Conservation (phyloP, 768 basidiomycete genomes). For the Tricholoma sp. region DNA sequence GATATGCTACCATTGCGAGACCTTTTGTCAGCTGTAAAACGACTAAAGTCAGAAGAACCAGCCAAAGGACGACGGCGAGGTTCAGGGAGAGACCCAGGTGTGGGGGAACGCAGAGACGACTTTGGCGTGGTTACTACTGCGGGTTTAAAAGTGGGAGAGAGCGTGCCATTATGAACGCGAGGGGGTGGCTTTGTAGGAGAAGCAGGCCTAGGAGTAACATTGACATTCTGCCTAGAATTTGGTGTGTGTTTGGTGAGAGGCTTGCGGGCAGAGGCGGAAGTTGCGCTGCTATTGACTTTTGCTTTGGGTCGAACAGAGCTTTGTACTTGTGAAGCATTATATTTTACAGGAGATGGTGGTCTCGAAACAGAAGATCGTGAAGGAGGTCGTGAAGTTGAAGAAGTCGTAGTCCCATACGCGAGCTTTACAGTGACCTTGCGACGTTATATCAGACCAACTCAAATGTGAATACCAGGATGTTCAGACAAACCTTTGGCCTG, state of each 20-base stretch:
- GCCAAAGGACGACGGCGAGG: conserved; percentile 23
- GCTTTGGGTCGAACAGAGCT: conserved; percentile 42
- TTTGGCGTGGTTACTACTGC: conserved; percentile 18
- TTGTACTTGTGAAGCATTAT: conserved; percentile 13
- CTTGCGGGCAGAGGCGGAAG: conserved; percentile 1
- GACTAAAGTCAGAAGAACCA: conserved; percentile 17
- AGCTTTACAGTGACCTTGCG: conserved; percentile 51
- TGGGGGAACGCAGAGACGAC: conserved; percentile 24
- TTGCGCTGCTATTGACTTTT: conserved; percentile 55
- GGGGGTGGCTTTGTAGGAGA: conserved; percentile 40
- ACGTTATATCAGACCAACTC: neutral
- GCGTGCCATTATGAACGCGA: conserved; percentile 29
- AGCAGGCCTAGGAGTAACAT: conserved; percentile 30
- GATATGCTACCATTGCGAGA: conserved; percentile 26
- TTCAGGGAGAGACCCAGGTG: conserved; percentile 25
- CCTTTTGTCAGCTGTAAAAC: conserved; percentile 12
- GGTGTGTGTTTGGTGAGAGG: conserved; percentile 6
- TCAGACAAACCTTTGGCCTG: conserved; percentile 41
- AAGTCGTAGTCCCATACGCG: conserved; percentile 25
- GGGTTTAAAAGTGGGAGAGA: conserved; percentile 27
- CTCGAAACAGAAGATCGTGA: conserved; percentile 31
- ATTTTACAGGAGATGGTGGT: conserved; percentile 39
- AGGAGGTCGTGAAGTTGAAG: conserved; percentile 19
- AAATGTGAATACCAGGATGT: neutral
- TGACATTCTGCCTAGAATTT: conserved; percentile 9